phyloP scores from a whole-genome alignment of 805 yeast genomes.

The Tetrapisispora fleetii region DNA sequence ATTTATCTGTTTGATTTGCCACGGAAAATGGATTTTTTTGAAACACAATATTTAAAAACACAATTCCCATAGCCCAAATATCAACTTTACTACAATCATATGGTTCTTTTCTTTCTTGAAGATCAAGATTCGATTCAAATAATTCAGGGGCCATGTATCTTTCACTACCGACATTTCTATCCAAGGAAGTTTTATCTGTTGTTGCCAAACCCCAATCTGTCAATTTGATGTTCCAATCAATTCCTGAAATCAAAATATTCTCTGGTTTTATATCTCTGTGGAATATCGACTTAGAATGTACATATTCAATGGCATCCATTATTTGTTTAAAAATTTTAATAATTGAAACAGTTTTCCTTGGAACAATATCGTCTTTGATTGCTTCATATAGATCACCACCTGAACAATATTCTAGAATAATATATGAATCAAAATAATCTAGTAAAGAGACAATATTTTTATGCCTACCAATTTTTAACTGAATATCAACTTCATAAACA shows the following conservation, averaged over 20 bases:
- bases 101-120: constrained; percentile 35
- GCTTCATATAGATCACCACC: constrained; percentile 84
- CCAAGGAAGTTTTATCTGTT: constrained; percentile 40
- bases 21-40: constrained; percentile 79
- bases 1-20: constrained; percentile 70
- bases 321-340: constrained; percentile 51
- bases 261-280: constrained; percentile 79
- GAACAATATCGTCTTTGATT: constrained; percentile 51
- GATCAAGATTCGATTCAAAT: constrained; percentile 42
- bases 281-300: constrained; percentile 64
- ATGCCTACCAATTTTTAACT: constrained; percentile 50
- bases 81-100: constrained; percentile 79
- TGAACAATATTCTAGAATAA: constrained; percentile 73
- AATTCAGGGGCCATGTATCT: constrained; percentile 94
- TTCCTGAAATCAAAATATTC: constrained; percentile 50
- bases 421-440: constrained; percentile 57
- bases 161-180: constrained; percentile 83
- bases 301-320: constrained; percentile 64
- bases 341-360: constrained; percentile 37
- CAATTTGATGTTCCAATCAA: constrained; percentile 47
- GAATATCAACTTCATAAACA: constrained; percentile 56
- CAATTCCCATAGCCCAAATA: constrained; percentile 83
- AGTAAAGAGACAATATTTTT: constrained; percentile 48
- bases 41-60: constrained; percentile 73
- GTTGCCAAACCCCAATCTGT: constrained; percentile 76